phyloP scores from a whole-genome alignment of 2,329 filamentous ascomycete genomes.

The Aspergillus tanneri region DNA sequence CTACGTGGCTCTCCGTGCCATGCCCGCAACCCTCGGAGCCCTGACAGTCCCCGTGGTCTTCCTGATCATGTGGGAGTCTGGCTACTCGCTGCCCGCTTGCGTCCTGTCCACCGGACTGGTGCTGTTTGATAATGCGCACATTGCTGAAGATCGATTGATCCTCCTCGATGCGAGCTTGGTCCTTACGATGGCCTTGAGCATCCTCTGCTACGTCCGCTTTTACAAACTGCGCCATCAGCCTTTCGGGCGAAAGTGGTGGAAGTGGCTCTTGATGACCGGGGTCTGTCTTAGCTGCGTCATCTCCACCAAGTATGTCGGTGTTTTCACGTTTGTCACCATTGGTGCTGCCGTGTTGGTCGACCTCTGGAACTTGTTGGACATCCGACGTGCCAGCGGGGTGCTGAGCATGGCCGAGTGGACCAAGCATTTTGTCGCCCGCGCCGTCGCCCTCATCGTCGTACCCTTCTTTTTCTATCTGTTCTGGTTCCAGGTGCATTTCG shows the following conservation, averaged over 20 bases:
- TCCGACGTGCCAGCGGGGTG: conserved; percentile 80
- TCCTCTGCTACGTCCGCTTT: conserved; percentile 93
- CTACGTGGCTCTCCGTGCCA: conserved; percentile 90
- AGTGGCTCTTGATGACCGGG: conserved; percentile 94
- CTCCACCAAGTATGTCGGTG: conserved; percentile 95
- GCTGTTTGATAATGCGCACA: conserved; percentile 95
- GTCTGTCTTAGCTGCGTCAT: conserved; percentile 96
- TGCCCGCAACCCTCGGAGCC: conserved; percentile 88
- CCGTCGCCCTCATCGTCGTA: conserved; percentile 81
- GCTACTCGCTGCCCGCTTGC: conserved; percentile 91
- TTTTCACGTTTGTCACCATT: conserved; percentile 96
- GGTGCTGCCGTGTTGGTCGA: conserved; percentile 92
- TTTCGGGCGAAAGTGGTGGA: conserved; percentile 98
- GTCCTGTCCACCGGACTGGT: conserved; percentile 81
- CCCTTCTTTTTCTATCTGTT: conserved; percentile 98
- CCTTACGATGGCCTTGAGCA: conserved; percentile 91
- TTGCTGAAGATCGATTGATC: conserved; percentile 93
- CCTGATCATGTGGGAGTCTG: conserved; percentile 99
- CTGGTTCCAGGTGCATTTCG: conserved; percentile 99
- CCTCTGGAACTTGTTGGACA: conserved; percentile 88
- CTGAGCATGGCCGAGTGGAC: conserved; percentile 75
- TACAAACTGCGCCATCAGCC: conserved; percentile 90
- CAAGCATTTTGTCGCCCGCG: conserved; percentile 86
- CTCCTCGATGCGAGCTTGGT: conserved; percentile 92
- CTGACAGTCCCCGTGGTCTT: conserved; percentile 93